Base-by-base conservation (phyloP, 129 eudicot species). In the Calendula officinalis region DNA sequence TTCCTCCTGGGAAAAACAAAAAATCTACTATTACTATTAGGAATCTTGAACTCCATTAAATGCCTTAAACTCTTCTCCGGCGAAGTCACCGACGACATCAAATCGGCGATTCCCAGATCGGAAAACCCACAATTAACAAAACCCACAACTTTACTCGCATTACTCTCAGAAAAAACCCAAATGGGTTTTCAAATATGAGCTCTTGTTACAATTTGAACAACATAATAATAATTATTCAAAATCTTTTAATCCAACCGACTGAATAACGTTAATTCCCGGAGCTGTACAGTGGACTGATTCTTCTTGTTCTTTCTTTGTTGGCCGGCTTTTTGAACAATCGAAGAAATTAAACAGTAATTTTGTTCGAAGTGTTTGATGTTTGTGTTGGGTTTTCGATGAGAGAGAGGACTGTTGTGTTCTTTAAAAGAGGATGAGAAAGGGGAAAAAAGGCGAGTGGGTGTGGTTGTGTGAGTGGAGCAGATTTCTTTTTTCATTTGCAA, bases 31-130 rank as follows among this genome's bases (percentile, higher is more conserved):
- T 30, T 57, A 41, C 56, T 50, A 69, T 37, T 44, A 56, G 67
- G 67, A 84, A 80, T 78, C 89, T 77, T 85, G 33, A 91, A 77
- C 90, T 83, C 98, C 96, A 87, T 91, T 30, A 76, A 78, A 77
- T 72, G 67, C 7, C 51, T 73, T 42, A 30, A 68, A 51, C 34
- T n/a, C 40, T 53, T 10, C 42, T 42, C 50, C 38, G 49, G 49
- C 66, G 49, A 39, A 9, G 32, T 64, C 72, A 59, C 43, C 78
- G 71, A 62, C 66, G 48, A 66, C 81, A 74, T 82, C 84, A 89
- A 81, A 66, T 73, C 78, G 49, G 72, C 53, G 54, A 71, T 8
- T 5, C 60, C 59, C 85, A 79, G 80, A 82, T 86, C 82, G 72
- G 70, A 49, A 61, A 73, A 42, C n/a, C 58, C 68, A 67, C 69